Evolutionary conservation across 169 alveolate species (phyloP), one percentile per base, ranked within the genome.

Genomic region (Plasmodium billcollinsi): DNA sequence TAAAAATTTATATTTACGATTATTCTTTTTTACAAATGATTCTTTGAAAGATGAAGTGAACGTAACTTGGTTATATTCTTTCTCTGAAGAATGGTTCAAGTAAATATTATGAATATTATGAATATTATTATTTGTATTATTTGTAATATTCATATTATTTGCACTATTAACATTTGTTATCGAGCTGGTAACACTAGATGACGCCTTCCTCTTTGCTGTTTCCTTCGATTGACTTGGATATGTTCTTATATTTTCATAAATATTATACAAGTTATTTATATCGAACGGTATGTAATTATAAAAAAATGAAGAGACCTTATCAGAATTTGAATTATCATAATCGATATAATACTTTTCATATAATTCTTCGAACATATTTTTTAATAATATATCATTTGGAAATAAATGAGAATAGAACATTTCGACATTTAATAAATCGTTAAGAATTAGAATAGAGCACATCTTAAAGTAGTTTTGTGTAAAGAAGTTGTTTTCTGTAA

Each of bases 371-470:
- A 52, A 78, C 3, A 59, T 49, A 18, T 26, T 47, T 63, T 78
- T 33, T 29, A 78, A 24, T 39, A 78, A 52, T 15, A 18, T 7
- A 52, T 78, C 89, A 66, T 66, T 78, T 65, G 89, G 89, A 1
- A 66, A 26, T 18, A 78, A 18, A n/a, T 66, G 20, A 15, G 59
- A 33, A 11, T 78, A 78, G 39, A 78, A 78, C n/a, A 21, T 66
- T 45, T 78, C 67, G 21, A 78, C 3, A 45, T 66, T 78, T 21
- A 78, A 59, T 9, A 78, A 61, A 59, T 78, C 89, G 39, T 66
- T 78, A 65, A 78, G 15, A 65, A 78, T 78, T 33, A 78, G 8
- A 50, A 78, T 78, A 45, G 89, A 78, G 8, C 89, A 78, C 89
- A 78, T 78, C 20, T 78, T 78, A 20, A 78, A 78, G 11, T 78